Evolutionary conservation across 768 basidiomycete species (phyloP), one percentile per base, ranked within the genome.

Genomic region (Naganishia friedmannii): DNA sequence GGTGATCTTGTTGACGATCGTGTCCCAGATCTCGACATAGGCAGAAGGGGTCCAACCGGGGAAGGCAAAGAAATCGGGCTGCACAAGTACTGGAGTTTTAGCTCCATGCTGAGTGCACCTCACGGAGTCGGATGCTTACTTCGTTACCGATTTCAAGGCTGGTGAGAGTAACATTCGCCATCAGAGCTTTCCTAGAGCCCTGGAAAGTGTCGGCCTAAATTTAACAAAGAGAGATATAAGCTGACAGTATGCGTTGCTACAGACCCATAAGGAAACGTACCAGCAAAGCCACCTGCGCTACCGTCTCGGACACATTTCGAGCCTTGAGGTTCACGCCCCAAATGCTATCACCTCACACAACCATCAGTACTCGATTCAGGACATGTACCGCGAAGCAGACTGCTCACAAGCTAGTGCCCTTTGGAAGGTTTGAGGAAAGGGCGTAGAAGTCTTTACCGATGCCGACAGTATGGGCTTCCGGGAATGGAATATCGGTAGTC

Each of bases 401-500:
- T 5, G 53, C 65, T 53, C 23, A 66, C 65, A 74, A 74, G 17
- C 55, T 55, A 45, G 73, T 74, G 7, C 71, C 71, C 26, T 29
- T 51, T 0, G 71, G 73, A 2, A 74, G 51, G 42, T 74, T 74
- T 21, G 23, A 28, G 13, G 70, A 72, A 15, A 74, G 60, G 17
- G 53, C 53, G 53, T 74, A 74, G 29, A 56, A 74, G 39, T 74
- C 73, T 46, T 67, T 46, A 12, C 73, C 73, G 51, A 74, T 74
- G 17, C 34, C 26, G 51, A 66, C 66, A 26, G 15, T 23, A 1
- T 48, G 3, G 23, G 73, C 73, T 48, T 74, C 73, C 0, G 73
- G 73, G 23, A 53, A 66, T 0, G 71, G 70, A 34, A 57, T 69
- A 34, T 51, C 56, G n/a, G 67, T 26, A 0, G 58, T 70, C 19